Percentiles rank a stretch among this genome's conserved stretches.
These are phyloP conservation scores for Dioscorea dumetorum DNA, from an alignment of 106 monocot genomes.

Conservation along the genomic window DNA sequence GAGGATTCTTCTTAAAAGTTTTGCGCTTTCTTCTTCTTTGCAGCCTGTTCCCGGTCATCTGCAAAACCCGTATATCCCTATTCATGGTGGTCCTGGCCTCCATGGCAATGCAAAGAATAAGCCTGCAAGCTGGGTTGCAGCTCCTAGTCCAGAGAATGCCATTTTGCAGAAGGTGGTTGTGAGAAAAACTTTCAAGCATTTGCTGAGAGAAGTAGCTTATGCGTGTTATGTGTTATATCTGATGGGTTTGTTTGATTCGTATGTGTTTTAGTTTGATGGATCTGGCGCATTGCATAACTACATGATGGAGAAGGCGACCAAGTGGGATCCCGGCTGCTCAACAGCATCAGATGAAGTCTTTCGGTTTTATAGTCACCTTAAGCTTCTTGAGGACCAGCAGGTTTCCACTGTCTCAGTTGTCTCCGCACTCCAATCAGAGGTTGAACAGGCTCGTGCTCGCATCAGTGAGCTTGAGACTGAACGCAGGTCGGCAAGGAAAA, in stretches of 20 bases:
- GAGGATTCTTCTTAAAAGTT: not conserved
- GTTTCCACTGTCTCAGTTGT: constrained; percentile 18
- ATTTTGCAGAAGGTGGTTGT: constrained; percentile 45
- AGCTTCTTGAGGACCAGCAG: constrained; percentile 54
- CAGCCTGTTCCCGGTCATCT: constrained; percentile 33
- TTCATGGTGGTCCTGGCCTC: constrained; percentile 12
- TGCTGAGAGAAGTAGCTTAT: not conserved
- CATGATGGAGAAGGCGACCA: constrained; percentile 70
- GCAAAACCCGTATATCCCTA: constrained; percentile 10
- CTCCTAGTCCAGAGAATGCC: constrained; percentile 29
- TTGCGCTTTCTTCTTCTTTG: constrained; percentile 14
- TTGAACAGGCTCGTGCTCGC: constrained; percentile 43
- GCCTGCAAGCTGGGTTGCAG: constrained; percentile 13
- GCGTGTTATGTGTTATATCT: not conserved
- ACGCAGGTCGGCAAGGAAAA: constrained; percentile 49
- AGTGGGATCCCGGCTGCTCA: constrained; percentile 61
- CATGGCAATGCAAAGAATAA: constrained; percentile 21
- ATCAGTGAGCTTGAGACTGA: constrained; percentile 67
- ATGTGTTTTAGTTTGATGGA: constrained; percentile 35
- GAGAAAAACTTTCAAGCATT: not conserved
- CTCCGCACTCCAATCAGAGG: constrained; percentile 52
- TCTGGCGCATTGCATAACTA: constrained; percentile 28
- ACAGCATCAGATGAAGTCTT: constrained; percentile 34
- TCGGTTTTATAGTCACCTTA: constrained; percentile 33
- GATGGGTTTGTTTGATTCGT: not conserved